These are phyloP conservation scores for Saksenaea vasiformis DNA, from an alignment of 371 early-diverging fungal species.

Conservation along the genomic window DNA sequence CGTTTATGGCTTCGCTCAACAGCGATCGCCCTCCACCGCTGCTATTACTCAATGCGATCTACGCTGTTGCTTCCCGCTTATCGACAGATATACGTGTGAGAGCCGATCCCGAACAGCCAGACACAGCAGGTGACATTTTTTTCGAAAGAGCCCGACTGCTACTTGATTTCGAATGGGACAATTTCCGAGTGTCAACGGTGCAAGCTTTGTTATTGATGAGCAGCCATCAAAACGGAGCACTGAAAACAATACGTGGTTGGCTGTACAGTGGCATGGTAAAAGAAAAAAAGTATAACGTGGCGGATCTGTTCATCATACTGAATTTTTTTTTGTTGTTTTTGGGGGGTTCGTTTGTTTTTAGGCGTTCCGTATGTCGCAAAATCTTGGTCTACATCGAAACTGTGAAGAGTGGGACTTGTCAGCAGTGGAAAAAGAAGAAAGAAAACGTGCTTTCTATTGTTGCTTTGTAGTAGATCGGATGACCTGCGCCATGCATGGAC, in stretches of 20 bases:
- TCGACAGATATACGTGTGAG: conserved; percentile 44
- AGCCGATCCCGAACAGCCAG: conserved; percentile 30
- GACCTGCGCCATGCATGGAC: conserved; percentile 53
- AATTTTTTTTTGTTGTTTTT: background rate
- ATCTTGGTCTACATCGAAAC: conserved; percentile 61
- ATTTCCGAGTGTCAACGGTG: conserved; percentile 40
- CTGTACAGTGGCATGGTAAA: conserved; percentile 53
- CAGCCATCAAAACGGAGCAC: conserved; percentile 51
- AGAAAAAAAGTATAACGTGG: background rate
- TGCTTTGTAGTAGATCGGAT: conserved; percentile 64
- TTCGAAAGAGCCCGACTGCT: conserved; percentile 46
- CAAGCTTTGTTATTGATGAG: conserved; percentile 46
- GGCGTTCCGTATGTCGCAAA: conserved; percentile 66
- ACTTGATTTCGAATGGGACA: conserved; percentile 46
- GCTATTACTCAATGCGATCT: conserved; percentile 55
- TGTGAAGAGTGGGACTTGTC: conserved; percentile 54
- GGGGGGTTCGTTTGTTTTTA: conserved; percentile 4
- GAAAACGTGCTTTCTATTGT: conserved; percentile 63
- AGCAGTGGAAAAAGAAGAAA: conserved; percentile 51
- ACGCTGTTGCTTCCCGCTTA: conserved; percentile 47
- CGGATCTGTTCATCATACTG: background rate
- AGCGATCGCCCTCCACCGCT: conserved; percentile 40
- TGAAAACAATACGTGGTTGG: conserved; percentile 50
- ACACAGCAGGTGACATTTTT: conserved; percentile 50
- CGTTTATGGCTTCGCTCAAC: conserved; percentile 54